These are phyloP conservation scores for Aspergillus sp. DNA, from an alignment of 2,329 filamentous ascomycete species.

Conservation along the genomic window DNA sequence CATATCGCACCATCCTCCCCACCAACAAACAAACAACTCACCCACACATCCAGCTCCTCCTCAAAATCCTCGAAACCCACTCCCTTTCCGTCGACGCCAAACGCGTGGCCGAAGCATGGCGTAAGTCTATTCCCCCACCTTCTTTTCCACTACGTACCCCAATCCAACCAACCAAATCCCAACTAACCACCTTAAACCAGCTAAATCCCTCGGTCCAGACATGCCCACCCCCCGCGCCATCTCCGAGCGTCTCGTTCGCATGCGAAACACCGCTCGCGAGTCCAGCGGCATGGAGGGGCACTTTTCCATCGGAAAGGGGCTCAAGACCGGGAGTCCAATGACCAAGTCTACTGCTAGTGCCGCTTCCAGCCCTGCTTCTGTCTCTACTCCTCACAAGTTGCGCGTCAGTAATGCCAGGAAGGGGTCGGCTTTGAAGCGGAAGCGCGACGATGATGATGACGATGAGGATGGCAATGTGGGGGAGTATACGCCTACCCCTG, in stretches of 20 bases:
- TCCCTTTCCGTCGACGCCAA: constrained; percentile 37
- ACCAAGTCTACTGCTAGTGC: no score
- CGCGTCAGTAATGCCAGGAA: constrained; percentile 5
- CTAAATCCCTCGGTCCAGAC: constrained; percentile 16
- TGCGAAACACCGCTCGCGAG: constrained; percentile 30
- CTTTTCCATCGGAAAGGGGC: constrained; percentile 22
- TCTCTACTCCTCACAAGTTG: constrained; percentile 18
- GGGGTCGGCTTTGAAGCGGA: neutral
- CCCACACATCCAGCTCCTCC: constrained; percentile 34
- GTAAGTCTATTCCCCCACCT: constrained; percentile 28
- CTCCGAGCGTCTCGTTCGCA: constrained; percentile 40
- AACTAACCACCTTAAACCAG: constrained; percentile 13
- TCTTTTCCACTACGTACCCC: neutral
- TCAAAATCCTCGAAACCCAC: constrained; percentile 45
- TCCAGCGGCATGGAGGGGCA: constrained; percentile 13
- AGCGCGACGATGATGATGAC: neutral
- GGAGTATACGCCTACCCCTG: neutral
- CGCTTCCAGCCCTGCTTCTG: neutral
- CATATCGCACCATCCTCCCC: no score
- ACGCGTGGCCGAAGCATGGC: constrained; percentile 41
- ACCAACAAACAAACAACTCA: neutral
- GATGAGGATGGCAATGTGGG: neutral
- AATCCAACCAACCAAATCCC: neutral
- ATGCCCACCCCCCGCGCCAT: constrained; percentile 45
- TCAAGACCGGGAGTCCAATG: constrained; percentile 6